Evolutionary conservation across 2,329 filamentous ascomycete genomes (phyloP).

Genomic region (Aspergillus brasiliensis): DNA sequence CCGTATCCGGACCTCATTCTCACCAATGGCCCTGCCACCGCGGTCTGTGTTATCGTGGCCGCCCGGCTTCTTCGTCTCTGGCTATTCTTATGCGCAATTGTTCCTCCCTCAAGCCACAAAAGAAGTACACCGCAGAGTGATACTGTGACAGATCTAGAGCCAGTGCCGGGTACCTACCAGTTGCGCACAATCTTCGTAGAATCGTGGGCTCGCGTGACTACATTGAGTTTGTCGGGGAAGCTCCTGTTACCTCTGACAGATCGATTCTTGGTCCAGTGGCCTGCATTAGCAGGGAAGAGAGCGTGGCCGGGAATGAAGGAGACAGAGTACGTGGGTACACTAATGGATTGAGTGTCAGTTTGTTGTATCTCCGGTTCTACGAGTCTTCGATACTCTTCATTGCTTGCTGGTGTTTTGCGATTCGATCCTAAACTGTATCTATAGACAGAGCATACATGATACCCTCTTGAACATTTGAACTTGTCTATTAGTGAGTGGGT

Average conservation of each 20-base stretch:
- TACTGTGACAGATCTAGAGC: slow-evolving; percentile 7
- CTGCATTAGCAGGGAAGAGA: slow-evolving; percentile 56
- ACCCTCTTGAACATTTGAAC: not conserved
- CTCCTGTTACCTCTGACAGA: slow-evolving; percentile 74
- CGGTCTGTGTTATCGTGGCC: slow-evolving; percentile 71
- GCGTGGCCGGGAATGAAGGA: slow-evolving; percentile 43
- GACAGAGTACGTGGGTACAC: slow-evolving; percentile 42
- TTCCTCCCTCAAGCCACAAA: slow-evolving; percentile 13
- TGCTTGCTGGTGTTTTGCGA: not conserved
- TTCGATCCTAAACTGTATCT: not conserved
- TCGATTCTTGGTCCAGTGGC: slow-evolving; percentile 81
- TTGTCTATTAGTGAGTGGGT: no score
- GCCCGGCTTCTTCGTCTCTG: slow-evolving; percentile 59
- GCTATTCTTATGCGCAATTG: slow-evolving; percentile 26
- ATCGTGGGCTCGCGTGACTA: slow-evolving; percentile 84
- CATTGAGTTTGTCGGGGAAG: slow-evolving; percentile 80
- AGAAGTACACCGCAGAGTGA: no score
- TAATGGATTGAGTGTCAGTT: slow-evolving; percentile 34
- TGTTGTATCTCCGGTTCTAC: no score
- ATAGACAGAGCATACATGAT: not conserved
- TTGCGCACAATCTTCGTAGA: slow-evolving; percentile 85
- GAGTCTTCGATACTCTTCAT: not conserved
- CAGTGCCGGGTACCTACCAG: slow-evolving; percentile 46
- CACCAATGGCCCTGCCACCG: slow-evolving; percentile 87
- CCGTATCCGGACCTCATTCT: slow-evolving; percentile 73